A percentile compares a stretch with the other conserved stretches of the same genome.
Evolutionary conservation across 2,329 filamentous ascomycete genomes (phyloP).

Genomic region (Fusarium sp.): DNA sequence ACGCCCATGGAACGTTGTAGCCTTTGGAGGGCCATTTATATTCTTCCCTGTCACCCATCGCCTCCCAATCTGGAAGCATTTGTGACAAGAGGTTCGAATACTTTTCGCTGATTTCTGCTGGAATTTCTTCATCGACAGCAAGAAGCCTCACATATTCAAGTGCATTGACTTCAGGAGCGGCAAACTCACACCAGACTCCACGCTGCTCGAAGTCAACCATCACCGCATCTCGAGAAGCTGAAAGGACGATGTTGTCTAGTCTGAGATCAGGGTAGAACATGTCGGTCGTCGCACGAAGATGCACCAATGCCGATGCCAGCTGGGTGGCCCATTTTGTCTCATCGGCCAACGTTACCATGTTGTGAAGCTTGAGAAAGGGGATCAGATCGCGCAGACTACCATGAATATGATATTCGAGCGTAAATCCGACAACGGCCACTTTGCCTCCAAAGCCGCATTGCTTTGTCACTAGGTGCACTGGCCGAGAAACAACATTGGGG

Average conservation of each 20-base stretch:
- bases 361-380: slow-evolving; percentile 62
- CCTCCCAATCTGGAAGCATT: slow-evolving; percentile 61
- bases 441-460: slow-evolving; percentile 67
- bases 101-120: slow-evolving; percentile 52
- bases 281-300: slow-evolving; percentile 58
- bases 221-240: slow-evolving; percentile 59
- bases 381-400: slow-evolving; percentile 68
- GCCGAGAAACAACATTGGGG: slow-evolving; percentile 63
- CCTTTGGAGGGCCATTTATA: slow-evolving; percentile 62
- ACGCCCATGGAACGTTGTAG: slow-evolving; percentile 69
- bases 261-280: slow-evolving; percentile 70
- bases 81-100: slow-evolving; percentile 57
- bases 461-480: slow-evolving; percentile 67
- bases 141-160: slow-evolving; percentile 69
- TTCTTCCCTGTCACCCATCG: slow-evolving; percentile 54
- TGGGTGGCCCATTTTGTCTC: slow-evolving; percentile 67
- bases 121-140: slow-evolving; percentile 61
- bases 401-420: slow-evolving; percentile 64
- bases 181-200: slow-evolving; percentile 72
- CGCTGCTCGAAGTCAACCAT: slow-evolving; percentile 73
- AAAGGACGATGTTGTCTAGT: slow-evolving; percentile 69
- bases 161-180: slow-evolving; percentile 69
- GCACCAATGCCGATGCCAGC: slow-evolving; percentile 62
- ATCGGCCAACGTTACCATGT: slow-evolving; percentile 55
- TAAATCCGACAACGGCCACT: slow-evolving; percentile 66